phyloP scores from a whole-genome alignment of 2,329 filamentous ascomycete species.

The Fusarium heterosporum region DNA sequence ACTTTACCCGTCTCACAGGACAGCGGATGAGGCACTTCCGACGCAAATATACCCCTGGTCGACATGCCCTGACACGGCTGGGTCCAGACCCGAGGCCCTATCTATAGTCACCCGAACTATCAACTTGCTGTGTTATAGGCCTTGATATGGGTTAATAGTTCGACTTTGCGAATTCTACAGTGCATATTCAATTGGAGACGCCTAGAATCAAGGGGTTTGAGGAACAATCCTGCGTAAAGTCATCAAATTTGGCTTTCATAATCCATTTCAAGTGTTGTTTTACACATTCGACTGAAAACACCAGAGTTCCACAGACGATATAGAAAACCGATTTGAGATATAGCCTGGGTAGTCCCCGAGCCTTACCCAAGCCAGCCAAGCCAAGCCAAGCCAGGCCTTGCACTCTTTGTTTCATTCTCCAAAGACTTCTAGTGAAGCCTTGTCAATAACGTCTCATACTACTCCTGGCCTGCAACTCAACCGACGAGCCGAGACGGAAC shows the following conservation, averaged over 20 bases:
- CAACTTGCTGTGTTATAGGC: background rate
- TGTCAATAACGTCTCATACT: conserved; percentile 34
- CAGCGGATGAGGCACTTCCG: conserved; percentile 43
- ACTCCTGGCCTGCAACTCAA: conserved; percentile 25
- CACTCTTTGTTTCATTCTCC: conserved; percentile 33
- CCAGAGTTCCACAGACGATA: background rate
- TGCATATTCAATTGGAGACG: too few species aligned
- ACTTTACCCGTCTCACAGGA: conserved; percentile 38
- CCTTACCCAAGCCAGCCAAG: conserved; percentile 19
- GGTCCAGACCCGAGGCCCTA: conserved; percentile 26
- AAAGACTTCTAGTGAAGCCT: conserved; percentile 19
- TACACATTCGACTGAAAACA: background rate
- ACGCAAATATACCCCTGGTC: conserved; percentile 24
- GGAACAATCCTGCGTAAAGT: background rate
- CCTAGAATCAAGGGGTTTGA: background rate
- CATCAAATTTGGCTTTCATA: background rate
- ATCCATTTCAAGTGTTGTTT: background rate
- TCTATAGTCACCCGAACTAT: conserved; percentile 17
- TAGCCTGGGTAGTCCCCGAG: conserved; percentile 24
- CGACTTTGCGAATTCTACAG: background rate
- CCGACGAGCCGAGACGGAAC: conserved; percentile 40
- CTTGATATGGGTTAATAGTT: conserved; percentile 2
- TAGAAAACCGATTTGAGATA: conserved; percentile 10
- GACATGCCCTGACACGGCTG: conserved; percentile 22
- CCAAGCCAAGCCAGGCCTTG: conserved; percentile 19